These are phyloP conservation scores for Mycena citricolor DNA, from an alignment of 1,284 basidiomycete genomes.

Conservation along the genomic window DNA sequence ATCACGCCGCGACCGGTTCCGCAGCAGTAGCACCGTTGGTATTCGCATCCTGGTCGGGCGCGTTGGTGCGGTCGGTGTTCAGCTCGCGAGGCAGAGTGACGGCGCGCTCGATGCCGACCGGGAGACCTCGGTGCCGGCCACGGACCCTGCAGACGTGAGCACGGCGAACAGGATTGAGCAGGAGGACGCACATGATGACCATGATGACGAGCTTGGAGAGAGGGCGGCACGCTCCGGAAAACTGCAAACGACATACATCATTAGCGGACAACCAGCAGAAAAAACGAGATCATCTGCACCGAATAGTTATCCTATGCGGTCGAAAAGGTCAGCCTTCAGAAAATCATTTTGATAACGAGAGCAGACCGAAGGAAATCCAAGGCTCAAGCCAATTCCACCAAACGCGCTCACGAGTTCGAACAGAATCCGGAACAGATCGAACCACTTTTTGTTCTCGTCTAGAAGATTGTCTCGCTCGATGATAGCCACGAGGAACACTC, in stretches of 20 bases:
- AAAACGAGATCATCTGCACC: not conserved
- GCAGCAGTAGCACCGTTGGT: too few species aligned
- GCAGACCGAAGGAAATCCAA: conserved; percentile 61
- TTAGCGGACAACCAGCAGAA: conserved; percentile 6
- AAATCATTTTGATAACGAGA: conserved; percentile 29
- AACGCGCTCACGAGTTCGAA: conserved; percentile 71
- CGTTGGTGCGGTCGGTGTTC: conserved; percentile 23
- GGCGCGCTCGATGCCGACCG: conserved; percentile 71
- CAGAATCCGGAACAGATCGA: conserved; percentile 61
- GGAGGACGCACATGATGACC: conserved; percentile 61
- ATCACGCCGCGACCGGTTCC: too few species aligned
- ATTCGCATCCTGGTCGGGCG: too few species aligned
- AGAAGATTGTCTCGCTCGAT: conserved; percentile 64
- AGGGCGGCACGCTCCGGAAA: conserved; percentile 63
- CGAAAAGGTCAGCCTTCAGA: not conserved
- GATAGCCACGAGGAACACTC: conserved; percentile 64
- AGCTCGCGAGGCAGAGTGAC: conserved; percentile 51
- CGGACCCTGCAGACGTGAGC: conserved; percentile 41
- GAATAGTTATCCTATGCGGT: conserved; percentile 55
- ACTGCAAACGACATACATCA: conserved; percentile 24
- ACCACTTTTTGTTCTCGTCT: conserved; percentile 58
- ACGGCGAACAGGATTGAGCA: not conserved
- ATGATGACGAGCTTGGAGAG: conserved; percentile 76
- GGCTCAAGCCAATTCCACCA: conserved; percentile 72
- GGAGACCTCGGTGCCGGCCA: conserved; percentile 73